Base-by-base conservation (phyloP, 306 rosid genomes). In the Oxytropis ochrocephala region DNA sequence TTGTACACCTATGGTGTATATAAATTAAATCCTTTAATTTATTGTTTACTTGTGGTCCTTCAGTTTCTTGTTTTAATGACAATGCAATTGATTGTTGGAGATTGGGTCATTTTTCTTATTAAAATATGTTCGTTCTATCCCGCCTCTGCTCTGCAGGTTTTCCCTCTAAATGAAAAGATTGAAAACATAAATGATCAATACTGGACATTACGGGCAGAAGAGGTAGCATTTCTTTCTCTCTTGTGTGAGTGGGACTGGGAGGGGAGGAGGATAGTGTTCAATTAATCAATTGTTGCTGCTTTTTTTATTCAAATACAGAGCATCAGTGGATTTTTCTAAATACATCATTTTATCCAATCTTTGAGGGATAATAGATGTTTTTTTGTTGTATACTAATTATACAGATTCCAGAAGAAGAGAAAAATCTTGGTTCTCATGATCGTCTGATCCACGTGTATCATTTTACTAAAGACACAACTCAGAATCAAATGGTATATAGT, bases 181-280 rank as follows among this genome's bases (percentile, higher is more conserved):
- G 96, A 89, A 80, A 85, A 84, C 75, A 89, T 91, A 16, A 91
- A 89, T 66, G 97, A 91, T 78, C 97, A 89, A 58, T 91, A 91
- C 85, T 91, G 97, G 96, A 89, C 97, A 4, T 83, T 91, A 58
- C 87, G 97, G 14, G 97, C 97, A 2, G 97, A 91, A 57, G 97
- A 91, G 96, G 97, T 88, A 69, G 33, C 58, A 52, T 2, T 81
- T 80, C 39, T 69, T 42, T 72, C 33, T 48, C 11, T 68, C 59
- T n/a, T 66, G 12, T 21, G 16, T 13, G 70, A 13, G 42, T 21
- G 54, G 77, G 42, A 17, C 49, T n/a, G 24, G 50, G 36, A 36
- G 52, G 50, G 36, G 52, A 33, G 8, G 70, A 18, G 12, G 14
- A 32, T 19, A 35, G 13, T 11, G 36, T 19, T 21, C 43, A 38